These are phyloP conservation scores for Xanthoconium separans DNA, from an alignment of 1,284 basidiomycete species.

Conservation along the genomic window DNA sequence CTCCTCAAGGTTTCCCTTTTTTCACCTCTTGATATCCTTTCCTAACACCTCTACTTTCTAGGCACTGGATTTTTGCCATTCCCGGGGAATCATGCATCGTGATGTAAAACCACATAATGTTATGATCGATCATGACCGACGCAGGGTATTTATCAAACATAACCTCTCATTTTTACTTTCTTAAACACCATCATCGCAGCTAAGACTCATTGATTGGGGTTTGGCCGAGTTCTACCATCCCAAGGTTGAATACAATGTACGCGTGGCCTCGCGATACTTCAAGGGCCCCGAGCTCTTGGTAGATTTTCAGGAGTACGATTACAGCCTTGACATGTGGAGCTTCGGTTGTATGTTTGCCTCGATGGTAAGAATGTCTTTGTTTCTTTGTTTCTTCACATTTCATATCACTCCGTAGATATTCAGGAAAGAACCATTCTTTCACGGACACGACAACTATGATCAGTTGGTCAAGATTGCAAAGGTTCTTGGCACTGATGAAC, in stretches of 20 bases:
- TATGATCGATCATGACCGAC: conserved; percentile 98
- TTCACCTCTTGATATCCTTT: conserved; percentile 6
- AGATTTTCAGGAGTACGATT: conserved; percentile 98
- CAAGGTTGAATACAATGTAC: conserved; percentile 96
- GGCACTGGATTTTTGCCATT: conserved; percentile 98
- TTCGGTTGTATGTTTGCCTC: conserved; percentile 98
- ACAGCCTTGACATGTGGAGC: conserved; percentile 98
- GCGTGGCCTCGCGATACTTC: conserved; percentile 97
- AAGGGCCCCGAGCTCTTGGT: conserved; percentile 97
- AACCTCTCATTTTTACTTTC: neutral
- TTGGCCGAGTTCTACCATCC: conserved; percentile 99
- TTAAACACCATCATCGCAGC: conserved; percentile 42
- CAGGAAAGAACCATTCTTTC: conserved; percentile 99
- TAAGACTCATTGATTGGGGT: conserved; percentile 98
- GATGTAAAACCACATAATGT: conserved; percentile 99
- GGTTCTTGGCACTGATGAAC: conserved; percentile 94
- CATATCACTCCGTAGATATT: conserved; percentile 70
- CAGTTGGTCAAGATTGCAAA: conserved; percentile 98
- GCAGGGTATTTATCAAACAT: conserved; percentile 61
- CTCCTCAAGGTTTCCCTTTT: conserved; percentile 75
- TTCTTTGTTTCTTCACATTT: neutral
- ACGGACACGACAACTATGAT: conserved; percentile 99
- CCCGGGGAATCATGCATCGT: conserved; percentile 98
- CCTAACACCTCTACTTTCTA: conserved; percentile 30
- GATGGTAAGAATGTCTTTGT: conserved; percentile 63